A percentile compares a stretch with the other conserved stretches of the same genome.
phyloP scores from a whole-genome alignment of 495 filamentous ascomycete species.

The Rostrohypoxylon terebratum region DNA sequence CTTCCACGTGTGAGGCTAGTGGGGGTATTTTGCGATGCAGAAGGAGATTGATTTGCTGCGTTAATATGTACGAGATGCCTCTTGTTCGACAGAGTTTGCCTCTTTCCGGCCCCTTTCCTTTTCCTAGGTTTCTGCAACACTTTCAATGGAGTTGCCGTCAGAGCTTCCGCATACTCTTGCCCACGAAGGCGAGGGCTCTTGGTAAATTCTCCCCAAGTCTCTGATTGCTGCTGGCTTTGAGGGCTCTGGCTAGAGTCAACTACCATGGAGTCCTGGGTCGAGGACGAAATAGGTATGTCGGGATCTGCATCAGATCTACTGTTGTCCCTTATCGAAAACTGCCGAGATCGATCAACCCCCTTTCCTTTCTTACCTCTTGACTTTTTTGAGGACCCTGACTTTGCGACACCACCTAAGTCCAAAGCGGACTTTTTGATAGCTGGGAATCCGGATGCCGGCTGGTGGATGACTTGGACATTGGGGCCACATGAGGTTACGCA shows the following conservation, averaged over 20 bases:
- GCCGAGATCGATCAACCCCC: neutral
- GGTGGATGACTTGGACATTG: neutral
- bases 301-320: neutral
- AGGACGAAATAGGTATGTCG: neutral
- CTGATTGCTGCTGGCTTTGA: neutral
- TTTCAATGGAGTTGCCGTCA: neutral
- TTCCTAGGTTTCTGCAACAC: neutral
- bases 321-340: neutral
- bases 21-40: neutral
- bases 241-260: neutral
- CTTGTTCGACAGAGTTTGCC: neutral
- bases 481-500: too few species aligned
- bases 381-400: neutral
- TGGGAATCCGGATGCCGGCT: neutral
- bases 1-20: neutral
- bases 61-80: neutral
- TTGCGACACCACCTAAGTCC: neutral
- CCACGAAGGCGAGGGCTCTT: neutral
- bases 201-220: neutral
- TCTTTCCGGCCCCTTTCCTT: neutral
- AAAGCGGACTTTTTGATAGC: neutral
- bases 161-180: slow-evolving; percentile 5
- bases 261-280: neutral
- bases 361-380: neutral
- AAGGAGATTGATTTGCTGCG: neutral